Evolutionary conservation across 768 basidiomycete genomes (phyloP).

Genomic region (Calocybe cyanea): DNA sequence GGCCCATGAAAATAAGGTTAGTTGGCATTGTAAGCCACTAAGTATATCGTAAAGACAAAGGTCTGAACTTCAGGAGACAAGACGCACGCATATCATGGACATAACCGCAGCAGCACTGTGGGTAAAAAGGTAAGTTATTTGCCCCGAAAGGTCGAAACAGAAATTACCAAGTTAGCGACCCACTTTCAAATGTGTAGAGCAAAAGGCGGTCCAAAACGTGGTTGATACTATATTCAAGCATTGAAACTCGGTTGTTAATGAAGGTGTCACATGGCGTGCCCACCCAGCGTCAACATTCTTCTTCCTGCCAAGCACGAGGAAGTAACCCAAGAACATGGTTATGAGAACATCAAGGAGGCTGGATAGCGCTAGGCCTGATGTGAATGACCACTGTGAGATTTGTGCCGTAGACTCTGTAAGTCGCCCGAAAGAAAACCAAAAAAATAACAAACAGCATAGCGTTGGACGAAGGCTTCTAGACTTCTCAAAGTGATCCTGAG

Average conservation of each 20-base stretch:
- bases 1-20: slow-evolving; percentile 50
- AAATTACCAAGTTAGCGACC: slow-evolving; percentile 43
- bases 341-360: slow-evolving; percentile 48
- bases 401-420: no score
- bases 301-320: slow-evolving; percentile 37
- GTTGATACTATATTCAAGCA: slow-evolving; percentile 33
- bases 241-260: not conserved
- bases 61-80: not conserved
- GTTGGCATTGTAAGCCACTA: slow-evolving; percentile 45
- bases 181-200: slow-evolving; percentile 51
- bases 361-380: slow-evolving; percentile 46
- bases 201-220: slow-evolving; percentile 44
- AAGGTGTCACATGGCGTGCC: not conserved
- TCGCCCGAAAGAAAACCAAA: no score
- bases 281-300: slow-evolving; percentile 35
- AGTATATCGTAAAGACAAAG: not conserved
- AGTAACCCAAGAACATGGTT: slow-evolving; percentile 39
- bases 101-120: slow-evolving; percentile 37
- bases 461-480: slow-evolving; percentile 8
- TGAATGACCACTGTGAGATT: slow-evolving; percentile 43
- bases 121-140: not conserved
- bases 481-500: slow-evolving; percentile 15
- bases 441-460: slow-evolving; percentile 10
- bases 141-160: not conserved
- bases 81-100: slow-evolving; percentile 45